Evolutionary conservation across 148 eudicot genomes (phyloP), one percentile per base, ranked within the genome.

Genomic region (Linanthus parryae): DNA sequence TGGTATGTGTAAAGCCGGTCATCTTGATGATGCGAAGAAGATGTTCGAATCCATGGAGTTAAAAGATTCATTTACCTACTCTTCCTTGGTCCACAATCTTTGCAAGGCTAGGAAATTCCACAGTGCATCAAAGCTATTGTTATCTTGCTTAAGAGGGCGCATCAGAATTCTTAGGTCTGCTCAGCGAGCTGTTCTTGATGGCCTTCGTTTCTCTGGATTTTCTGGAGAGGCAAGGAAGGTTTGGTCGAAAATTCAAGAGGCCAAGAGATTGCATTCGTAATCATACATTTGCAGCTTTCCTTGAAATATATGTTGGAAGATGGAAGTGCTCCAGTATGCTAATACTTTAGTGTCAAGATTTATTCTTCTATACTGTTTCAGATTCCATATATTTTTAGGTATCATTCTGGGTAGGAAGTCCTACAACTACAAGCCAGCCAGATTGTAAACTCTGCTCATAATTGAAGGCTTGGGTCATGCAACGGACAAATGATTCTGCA

Each of bases 21-120:
- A 63, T 27, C 56, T 74, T 41, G 74, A 81, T 57, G 39, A 61
- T 49, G 98, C 98, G 19, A 21, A 81, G 79, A 64, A 81, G 52
- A 20, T 92, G 17, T 87, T 87, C 59, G 50, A 69, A 57, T 66
- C 76, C 16, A 75, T 79, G 94, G 74, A 73, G 44, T 15, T 53
- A 16, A 92, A 78, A 59, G 98, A 92, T 71, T 83, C 79, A 26
- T 79, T 79, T 79, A 87, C 98, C 18, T 87, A 81, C 59, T 68
- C 96, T 8, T 79, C 90, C 38, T 59, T 92, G 76, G 83, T 92
- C 54, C 92, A 81, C 59, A 84, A 79, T 65, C 84, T 92, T 59
- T 92, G 98, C 69, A 81, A 64, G 66, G 84, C 55, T 54, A 45
- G 87, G 61, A 74, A 74, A 57, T 87, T 47, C 58, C 75, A 62